Evolutionary conservation across 805 yeast genomes (phyloP), one percentile per base, ranked within the genome.

Genomic region (Candida quercuum): DNA sequence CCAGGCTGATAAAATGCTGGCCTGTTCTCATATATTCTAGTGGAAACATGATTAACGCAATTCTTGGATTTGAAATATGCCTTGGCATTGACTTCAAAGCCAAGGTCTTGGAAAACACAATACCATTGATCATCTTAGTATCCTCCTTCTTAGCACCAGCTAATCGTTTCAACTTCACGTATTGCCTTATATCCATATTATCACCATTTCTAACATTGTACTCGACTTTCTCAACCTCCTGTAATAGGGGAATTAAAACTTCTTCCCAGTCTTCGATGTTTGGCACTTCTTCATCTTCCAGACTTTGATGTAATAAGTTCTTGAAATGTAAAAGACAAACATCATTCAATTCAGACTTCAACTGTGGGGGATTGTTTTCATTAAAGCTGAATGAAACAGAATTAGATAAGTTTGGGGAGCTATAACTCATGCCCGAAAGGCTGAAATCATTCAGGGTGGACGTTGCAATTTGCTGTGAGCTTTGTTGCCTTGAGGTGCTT

Each of bases 41-140:
- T 0, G 97, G 96, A 51, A 93, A 93, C 69, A 88, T 81, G 6
- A 93, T 70, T 14, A 94, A 66, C 41, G 91, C 77, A 28, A 93
- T 83, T 38, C 79, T 73, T 0, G 99, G 98, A 35, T 74, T 69
- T 0, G 55, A 51, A 7, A 94, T 67, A 18, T 57, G 53, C 6
- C 75, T 58, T 0, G 87, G 75, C 99, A 93, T 94, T 2, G 73
- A 57, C 51, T 81, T 86, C 27, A 85, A 67, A 4, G 96, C 95
- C 31, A 89, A 65, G 14, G 80, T 76, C 47, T 88, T 87, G 0
- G 97, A 83, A 59, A 89, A 87, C 3, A 86, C 82, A 5, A 86
- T 60, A 0, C 99, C 99, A 51, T 83, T 79, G 4, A 91, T 57
- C 22, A 75, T 71, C 20, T 63, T 63, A 0, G 91, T 76, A 30